phyloP scores from a whole-genome alignment of 2,329 filamentous ascomycete species.

The Pseudocercospora eumusae region DNA sequence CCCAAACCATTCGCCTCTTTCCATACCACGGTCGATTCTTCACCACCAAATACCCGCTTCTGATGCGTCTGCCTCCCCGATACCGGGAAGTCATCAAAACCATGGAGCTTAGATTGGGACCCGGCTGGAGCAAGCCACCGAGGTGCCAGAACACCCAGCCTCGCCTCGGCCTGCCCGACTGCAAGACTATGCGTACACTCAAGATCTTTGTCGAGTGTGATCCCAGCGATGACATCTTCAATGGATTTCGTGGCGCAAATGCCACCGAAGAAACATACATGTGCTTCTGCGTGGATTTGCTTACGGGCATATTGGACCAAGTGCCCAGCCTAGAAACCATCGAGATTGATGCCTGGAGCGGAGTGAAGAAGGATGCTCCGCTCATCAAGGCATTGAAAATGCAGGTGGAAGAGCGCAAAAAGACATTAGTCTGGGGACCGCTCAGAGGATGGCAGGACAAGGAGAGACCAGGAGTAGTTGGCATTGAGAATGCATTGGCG shows the following conservation, averaged over 20 bases:
- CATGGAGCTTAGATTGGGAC: slow-evolving; percentile 70
- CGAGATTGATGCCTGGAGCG: slow-evolving; percentile 69
- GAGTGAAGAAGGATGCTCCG: slow-evolving; percentile 64
- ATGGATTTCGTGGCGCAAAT: slow-evolving; percentile 59
- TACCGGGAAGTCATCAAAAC: slow-evolving; percentile 63
- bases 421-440: slow-evolving; percentile 66
- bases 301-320: slow-evolving; percentile 59
- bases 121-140: slow-evolving; percentile 71
- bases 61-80: slow-evolving; percentile 63
- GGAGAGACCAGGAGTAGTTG: slow-evolving; percentile 16
- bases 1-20: slow-evolving; percentile 66
- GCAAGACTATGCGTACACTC: slow-evolving; percentile 59
- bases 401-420: slow-evolving; percentile 52
- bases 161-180: slow-evolving; percentile 64
- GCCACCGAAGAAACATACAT: slow-evolving; percentile 70
- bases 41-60: slow-evolving; percentile 70
- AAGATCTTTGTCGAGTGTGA: slow-evolving; percentile 72
- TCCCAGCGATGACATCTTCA: slow-evolving; percentile 64
- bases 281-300: slow-evolving; percentile 60
- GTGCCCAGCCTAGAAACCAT: slow-evolving; percentile 60
- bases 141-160: slow-evolving; percentile 68
- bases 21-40: slow-evolving; percentile 66
- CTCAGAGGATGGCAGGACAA: slow-evolving; percentile 59
- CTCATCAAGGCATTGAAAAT: slow-evolving; percentile 65
- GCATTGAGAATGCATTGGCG: slow-evolving; percentile 23